Evolutionary conservation across 257 asterid species (phyloP).

Genomic region (Salvia splendens): DNA sequence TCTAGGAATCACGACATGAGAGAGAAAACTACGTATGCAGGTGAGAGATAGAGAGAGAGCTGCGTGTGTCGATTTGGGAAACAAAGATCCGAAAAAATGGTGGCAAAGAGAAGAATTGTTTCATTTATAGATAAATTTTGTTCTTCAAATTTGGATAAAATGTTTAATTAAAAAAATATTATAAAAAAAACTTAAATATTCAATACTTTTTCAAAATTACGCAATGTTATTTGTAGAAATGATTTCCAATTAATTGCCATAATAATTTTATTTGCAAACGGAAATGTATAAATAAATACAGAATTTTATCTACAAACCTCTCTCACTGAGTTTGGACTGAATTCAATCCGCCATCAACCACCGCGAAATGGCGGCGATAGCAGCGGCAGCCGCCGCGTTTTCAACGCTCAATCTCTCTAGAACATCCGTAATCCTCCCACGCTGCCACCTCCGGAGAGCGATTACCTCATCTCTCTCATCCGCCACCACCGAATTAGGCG

Average conservation of each 20-base stretch:
- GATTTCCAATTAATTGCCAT: too few species aligned
- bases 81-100: conserved; percentile 53
- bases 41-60: conserved; percentile 23
- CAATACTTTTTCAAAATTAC: too few species aligned
- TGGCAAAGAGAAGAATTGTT: conserved; percentile 32
- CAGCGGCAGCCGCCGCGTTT: conserved; percentile 67
- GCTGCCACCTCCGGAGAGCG: conserved; percentile 53
- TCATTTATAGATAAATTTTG: background rate
- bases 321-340: conserved; percentile 2
- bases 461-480: conserved; percentile 50
- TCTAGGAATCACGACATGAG: conserved; percentile 32
- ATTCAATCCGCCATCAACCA: conserved; percentile 12
- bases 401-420: conserved; percentile 49
- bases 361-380: conserved; percentile 70
- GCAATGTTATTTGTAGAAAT: too few species aligned
- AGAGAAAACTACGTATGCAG: conserved; percentile 27
- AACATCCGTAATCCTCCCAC: conserved; percentile 40
- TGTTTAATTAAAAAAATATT: background rate
- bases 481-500: conserved; percentile 61
- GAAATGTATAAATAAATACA: conserved; percentile 5
- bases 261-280: background rate
- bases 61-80: conserved; percentile 53
- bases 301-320: conserved; percentile 14
- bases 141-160: background rate
- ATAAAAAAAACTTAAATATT: too few species aligned